These are phyloP conservation scores for Ophiostoma angusticollis DNA, from an alignment of 2,329 filamentous ascomycete genomes.

Conservation along the genomic window DNA sequence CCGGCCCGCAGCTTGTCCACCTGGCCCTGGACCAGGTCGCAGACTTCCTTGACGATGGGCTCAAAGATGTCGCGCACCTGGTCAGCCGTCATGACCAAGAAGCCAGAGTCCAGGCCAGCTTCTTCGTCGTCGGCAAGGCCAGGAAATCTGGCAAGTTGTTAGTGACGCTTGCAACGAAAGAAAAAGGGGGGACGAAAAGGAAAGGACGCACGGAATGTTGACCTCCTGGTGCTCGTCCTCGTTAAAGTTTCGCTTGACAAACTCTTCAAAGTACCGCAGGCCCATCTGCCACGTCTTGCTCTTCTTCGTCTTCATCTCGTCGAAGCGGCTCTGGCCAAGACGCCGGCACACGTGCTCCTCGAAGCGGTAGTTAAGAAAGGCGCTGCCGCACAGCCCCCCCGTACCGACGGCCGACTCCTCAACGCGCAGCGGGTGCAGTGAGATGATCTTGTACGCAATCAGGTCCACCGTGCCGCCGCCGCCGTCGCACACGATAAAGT, in stretches of 20 bases:
- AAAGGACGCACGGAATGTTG: constrained; percentile 50
- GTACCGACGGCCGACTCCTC: constrained; percentile 72
- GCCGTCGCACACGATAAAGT: constrained; percentile 50
- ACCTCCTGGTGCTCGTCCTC: constrained; percentile 66
- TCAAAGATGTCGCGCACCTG: constrained; percentile 64
- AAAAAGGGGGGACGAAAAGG: background rate
- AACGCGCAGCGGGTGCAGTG: constrained; percentile 55
- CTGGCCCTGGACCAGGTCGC: constrained; percentile 54
- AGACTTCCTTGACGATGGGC: constrained; percentile 59
- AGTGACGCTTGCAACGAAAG: too few relatives aligned
- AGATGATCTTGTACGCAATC: constrained; percentile 71
- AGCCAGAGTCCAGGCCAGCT: constrained; percentile 61
- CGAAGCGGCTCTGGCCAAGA: constrained; percentile 54
- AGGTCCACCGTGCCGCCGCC: constrained; percentile 58
- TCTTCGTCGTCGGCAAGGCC: constrained; percentile 65
- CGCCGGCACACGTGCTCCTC: constrained; percentile 61
- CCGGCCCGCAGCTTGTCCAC: constrained; percentile 49
- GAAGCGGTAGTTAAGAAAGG: constrained; percentile 69
- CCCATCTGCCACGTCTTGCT: constrained; percentile 71
- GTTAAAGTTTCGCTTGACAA: constrained; percentile 74
- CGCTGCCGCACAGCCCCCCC: constrained; percentile 64
- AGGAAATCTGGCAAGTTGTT: constrained; percentile 47
- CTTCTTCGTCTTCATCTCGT: constrained; percentile 66
- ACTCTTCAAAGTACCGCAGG: constrained; percentile 69
- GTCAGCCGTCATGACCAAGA: constrained; percentile 56